These are phyloP conservation scores for Saccharata proteae DNA, from an alignment of 2,329 filamentous ascomycete genomes.

Conservation along the genomic window DNA sequence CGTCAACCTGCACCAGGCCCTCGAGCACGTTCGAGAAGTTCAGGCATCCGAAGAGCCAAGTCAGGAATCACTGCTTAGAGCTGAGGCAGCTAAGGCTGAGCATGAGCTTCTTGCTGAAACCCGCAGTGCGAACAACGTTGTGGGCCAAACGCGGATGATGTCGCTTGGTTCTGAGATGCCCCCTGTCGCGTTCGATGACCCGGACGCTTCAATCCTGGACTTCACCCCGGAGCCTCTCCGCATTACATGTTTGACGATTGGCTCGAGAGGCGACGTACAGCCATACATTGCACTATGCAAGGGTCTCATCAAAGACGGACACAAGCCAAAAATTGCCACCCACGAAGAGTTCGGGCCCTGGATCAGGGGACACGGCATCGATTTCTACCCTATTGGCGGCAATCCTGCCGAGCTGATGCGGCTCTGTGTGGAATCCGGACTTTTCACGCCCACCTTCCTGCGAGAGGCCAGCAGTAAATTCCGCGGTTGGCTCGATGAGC, in stretches of 20 bases:
- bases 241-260: slow-evolving; percentile 91
- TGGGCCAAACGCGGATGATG: slow-evolving; percentile 1
- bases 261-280: slow-evolving; percentile 89
- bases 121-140: slow-evolving; percentile 30
- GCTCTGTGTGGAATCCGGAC: slow-evolving; percentile 92
- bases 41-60: slow-evolving; percentile 57
- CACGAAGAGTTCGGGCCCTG: slow-evolving; percentile 82
- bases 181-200: slow-evolving; percentile 80
- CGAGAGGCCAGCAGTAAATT: slow-evolving; percentile 65
- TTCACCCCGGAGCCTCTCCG: slow-evolving; percentile 71
- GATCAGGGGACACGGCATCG: slow-evolving; percentile 87
- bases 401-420: slow-evolving; percentile 92
- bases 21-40: slow-evolving; percentile 62
- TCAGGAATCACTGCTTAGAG: slow-evolving; percentile 56
- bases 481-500: slow-evolving; percentile 85
- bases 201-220: slow-evolving; percentile 73
- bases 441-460: slow-evolving; percentile 88
- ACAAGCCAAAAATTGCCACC: slow-evolving; percentile 77
- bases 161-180: slow-evolving; percentile 1
- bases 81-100: slow-evolving; percentile 66
- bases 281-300: slow-evolving; percentile 96
- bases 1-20: slow-evolving; percentile 62
- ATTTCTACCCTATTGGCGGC: slow-evolving; percentile 77
- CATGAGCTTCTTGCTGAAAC: slow-evolving; percentile 70
- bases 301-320: slow-evolving; percentile 75